A percentile compares a stretch with the other conserved stretches of the same genome.
Evolutionary conservation across 805 yeast genomes (phyloP).

Genomic region (Hagleromyces aurorensis): DNA sequence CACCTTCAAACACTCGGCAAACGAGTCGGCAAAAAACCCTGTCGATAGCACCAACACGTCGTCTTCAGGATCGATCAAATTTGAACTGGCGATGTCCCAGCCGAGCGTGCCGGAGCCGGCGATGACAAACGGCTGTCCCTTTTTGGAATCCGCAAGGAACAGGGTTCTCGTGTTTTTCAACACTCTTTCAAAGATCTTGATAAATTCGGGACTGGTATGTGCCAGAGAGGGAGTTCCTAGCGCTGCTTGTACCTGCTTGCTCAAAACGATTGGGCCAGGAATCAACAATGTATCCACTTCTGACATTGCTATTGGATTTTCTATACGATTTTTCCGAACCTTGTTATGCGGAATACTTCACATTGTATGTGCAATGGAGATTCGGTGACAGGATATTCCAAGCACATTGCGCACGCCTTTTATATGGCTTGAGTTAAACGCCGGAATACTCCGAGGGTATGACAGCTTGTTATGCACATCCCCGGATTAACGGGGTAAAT

Average conservation of each 20-base stretch:
- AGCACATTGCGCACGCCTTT: too few relatives aligned
- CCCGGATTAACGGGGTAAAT: too few relatives aligned
- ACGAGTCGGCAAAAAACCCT: conserved; percentile 81
- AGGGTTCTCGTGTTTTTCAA: conserved; percentile 61
- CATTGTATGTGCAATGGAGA: too few relatives aligned
- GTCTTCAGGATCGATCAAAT: conserved; percentile 59
- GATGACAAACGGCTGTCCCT: conserved; percentile 66
- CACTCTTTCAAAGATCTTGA: conserved; percentile 60
- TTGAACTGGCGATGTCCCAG: conserved; percentile 85
- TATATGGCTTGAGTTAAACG: too few relatives aligned
- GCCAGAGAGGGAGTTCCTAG: conserved; percentile 78
- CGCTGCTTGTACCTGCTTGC: conserved; percentile 69
- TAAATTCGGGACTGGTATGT: conserved; percentile 85
- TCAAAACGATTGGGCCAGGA: conserved; percentile 84
- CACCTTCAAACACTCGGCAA: conserved; percentile 64
- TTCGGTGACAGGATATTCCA: too few relatives aligned
- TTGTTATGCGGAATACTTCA: too few relatives aligned
- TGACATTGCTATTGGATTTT: neutral
- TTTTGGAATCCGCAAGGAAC: conserved; percentile 58
- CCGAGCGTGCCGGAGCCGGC: conserved; percentile 94
- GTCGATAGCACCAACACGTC: conserved; percentile 77
- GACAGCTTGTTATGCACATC: too few relatives aligned
- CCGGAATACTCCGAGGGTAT: too few relatives aligned
- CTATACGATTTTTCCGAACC: too few relatives aligned
- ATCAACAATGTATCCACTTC: conserved; percentile 41